Evolutionary conservation across 1,284 basidiomycete species (phyloP), one percentile per base, ranked within the genome.

Genomic region (Tilletia horrida): DNA sequence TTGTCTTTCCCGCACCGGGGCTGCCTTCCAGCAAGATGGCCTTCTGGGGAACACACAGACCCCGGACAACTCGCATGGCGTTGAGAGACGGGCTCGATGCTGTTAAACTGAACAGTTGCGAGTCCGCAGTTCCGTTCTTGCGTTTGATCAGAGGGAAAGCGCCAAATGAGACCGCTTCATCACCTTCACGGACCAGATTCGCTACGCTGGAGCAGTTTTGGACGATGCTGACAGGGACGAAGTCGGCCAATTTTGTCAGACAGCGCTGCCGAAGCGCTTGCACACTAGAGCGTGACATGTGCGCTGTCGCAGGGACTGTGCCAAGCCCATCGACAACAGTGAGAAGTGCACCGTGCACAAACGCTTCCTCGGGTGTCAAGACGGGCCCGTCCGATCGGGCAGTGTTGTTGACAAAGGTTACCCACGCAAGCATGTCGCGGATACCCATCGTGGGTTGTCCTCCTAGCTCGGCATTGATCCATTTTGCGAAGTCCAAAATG

Each of bases 1-100:
- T 96, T 0, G 97, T 99, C 84, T 99, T 99, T 4, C 97, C 96
- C n/a, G 98, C 96, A 2, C 96, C 96, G 3, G 97, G 97, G 81
- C 93, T 97, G 1, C 96, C 96, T 82, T 99, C 96, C 2, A 99
- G 86, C 35, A 99, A 85, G 65, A 99, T 91, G 0, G 96, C 92
- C 82, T 97, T 98, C 16, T 66, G 64, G 7, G 85, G 83, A 0
- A 98, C 86, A 81, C 97, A 93, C 70, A 91, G 91, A 6, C 93
- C 96, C 67, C 96, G 88, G 21, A 94, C 84, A 2, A 98, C 88
- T 42, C 95, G 89, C 86, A 93, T 88, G 16, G 91, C 90, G 82
- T 99, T 99, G 69, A 90, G 86, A 27, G 87, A 87, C 8, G 94
- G 91, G 0, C 96, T 98, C 0, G 92, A 92, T 0, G 93, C 94